A percentile compares a stretch with the other conserved stretches of the same genome.
Evolutionary conservation across 768 basidiomycete genomes (phyloP).

Genomic region (Sutorius australiensis): DNA sequence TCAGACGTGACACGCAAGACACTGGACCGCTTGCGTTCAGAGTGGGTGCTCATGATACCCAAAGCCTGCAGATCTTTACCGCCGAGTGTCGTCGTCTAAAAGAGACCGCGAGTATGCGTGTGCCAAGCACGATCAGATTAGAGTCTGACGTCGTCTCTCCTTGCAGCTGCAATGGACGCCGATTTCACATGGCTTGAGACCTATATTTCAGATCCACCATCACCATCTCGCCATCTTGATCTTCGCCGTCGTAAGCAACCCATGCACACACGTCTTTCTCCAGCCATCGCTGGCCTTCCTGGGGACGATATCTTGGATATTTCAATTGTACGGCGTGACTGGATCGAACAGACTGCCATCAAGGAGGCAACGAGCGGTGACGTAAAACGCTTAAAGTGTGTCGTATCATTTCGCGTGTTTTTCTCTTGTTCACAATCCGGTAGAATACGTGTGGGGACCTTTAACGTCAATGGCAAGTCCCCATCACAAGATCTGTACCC

Average conservation of each 20-base stretch:
- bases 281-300: constrained; percentile 56
- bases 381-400: constrained; percentile 25
- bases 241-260: constrained; percentile 48
- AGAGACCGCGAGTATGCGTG: constrained; percentile 42
- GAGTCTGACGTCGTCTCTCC: background rate
- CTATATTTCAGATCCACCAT: constrained; percentile 7
- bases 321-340: constrained; percentile 56
- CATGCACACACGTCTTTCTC: constrained; percentile 53
- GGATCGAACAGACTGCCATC: constrained; percentile 49
- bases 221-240: constrained; percentile 34
- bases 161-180: constrained; percentile 9
- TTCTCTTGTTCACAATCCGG: background rate
- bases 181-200: constrained; percentile 21
- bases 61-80: constrained; percentile 43
- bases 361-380: constrained; percentile 24
- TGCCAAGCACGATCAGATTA: background rate
- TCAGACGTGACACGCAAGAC: constrained; percentile 41
- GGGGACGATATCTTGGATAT: constrained; percentile 62
- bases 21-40: constrained; percentile 41
- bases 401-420: background rate
- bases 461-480: constrained; percentile 79
- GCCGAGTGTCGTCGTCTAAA: constrained; percentile 57
- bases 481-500: constrained; percentile 68
- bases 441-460: constrained; percentile 72
- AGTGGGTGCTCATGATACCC: constrained; percentile 41